Percentiles rank a stretch among this genome's conserved stretches.
Evolutionary conservation across 306 rosid species (phyloP).

Genomic region (Fragaria iinumae): DNA sequence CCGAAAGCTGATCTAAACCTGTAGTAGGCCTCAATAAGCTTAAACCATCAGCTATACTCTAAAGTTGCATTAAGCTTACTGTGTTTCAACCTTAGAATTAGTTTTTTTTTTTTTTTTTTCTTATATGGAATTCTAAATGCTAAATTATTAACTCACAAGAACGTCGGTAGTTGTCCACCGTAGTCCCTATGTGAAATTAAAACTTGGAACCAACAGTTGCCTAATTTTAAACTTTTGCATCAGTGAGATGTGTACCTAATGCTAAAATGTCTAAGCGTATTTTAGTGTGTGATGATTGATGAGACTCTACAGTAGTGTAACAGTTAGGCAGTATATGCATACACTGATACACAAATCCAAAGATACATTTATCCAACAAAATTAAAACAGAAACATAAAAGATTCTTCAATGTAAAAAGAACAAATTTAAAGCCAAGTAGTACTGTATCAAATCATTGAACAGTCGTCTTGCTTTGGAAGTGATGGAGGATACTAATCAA

Average conservation of each 20-base stretch:
- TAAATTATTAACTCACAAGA: background rate
- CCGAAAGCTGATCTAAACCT: constrained; percentile 10
- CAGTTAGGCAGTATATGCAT: background rate
- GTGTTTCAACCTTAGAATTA: background rate
- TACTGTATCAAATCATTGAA: background rate
- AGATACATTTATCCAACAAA: background rate
- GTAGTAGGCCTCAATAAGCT: background rate
- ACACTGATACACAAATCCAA: background rate
- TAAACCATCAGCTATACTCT: background rate
- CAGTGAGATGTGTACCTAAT: background rate
- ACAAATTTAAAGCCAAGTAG: background rate
- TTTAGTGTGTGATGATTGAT: constrained; percentile 3
- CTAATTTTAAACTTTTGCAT: background rate
- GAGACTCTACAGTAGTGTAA: background rate
- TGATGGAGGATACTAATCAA: background rate
- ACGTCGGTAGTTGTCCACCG: background rate
- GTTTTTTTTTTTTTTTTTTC: background rate
- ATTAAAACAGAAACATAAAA: background rate
- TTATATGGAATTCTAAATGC: background rate
- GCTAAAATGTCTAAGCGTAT: background rate
- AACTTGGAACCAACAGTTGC: background rate
- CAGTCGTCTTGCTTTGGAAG: constrained; percentile 1
- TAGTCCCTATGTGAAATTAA: background rate
- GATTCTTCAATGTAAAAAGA: background rate
- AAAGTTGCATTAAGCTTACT: background rate